Conservation (phyloP, 2,329 filamentous ascomycete species). For the Fusarium ambrosium region DNA sequence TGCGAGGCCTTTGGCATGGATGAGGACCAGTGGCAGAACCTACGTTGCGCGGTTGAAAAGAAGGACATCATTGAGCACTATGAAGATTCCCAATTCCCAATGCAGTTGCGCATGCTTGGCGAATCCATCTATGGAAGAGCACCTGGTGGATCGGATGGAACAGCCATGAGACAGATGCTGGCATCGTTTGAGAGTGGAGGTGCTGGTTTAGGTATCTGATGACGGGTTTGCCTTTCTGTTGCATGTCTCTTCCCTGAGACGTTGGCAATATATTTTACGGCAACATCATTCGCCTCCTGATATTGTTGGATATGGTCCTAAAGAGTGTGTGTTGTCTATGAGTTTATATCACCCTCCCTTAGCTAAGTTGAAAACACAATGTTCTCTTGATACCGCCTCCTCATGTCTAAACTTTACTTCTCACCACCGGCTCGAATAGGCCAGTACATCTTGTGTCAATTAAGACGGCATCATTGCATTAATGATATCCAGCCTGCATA, state of each 20-base stretch:
- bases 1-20: constrained; percentile 55
- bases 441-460: neutral
- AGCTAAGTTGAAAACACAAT: neutral
- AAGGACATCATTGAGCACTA: constrained; percentile 58
- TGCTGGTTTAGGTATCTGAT: neutral
- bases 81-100: constrained; percentile 58
- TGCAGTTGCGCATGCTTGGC: constrained; percentile 65
- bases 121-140: constrained; percentile 55
- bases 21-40: constrained; percentile 44
- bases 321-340: neutral
- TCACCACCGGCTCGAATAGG: neutral
- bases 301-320: neutral
- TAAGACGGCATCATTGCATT: neutral
- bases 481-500: neutral
- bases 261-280: no score
- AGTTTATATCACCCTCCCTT: neutral
- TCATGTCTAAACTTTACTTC: neutral
- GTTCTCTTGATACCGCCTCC: neutral
- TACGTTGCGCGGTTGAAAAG: constrained; percentile 47
- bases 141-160: constrained; percentile 48
- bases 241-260: no score
- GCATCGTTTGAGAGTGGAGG: constrained; percentile 36
- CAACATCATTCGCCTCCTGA: neutral
- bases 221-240: no score
- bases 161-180: constrained; percentile 43